phyloP scores from a whole-genome alignment of 441 rosid genomes.

The Populus trichocarpa region DNA sequence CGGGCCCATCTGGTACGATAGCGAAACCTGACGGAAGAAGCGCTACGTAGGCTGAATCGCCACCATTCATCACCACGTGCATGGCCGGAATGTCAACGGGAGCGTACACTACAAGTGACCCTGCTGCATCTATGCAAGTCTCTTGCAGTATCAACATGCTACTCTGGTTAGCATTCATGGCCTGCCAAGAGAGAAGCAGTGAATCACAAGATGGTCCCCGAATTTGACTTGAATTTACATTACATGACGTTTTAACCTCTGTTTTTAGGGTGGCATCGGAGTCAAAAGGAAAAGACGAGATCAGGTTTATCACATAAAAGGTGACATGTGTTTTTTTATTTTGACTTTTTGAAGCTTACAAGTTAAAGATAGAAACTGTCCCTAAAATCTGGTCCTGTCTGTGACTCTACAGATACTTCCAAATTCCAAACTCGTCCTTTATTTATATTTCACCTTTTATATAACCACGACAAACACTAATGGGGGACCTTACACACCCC shows the following conservation, averaged over 20 bases:
- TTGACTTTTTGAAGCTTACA: conserved; percentile 53
- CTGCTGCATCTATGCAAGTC: conserved; percentile 85
- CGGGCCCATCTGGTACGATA: conserved; percentile 62
- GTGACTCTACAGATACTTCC: conserved; percentile 48
- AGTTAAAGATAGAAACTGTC: conserved; percentile 18
- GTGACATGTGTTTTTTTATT: conserved; percentile 41
- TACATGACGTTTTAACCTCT: conserved; percentile 19
- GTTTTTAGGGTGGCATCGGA: not conserved
- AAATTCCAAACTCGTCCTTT: conserved; percentile 37
- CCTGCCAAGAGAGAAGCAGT: conserved; percentile 32
- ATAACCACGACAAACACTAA: conserved; percentile 32
- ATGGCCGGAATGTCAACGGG: conserved; percentile 91
- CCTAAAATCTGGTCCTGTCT: conserved; percentile 8
- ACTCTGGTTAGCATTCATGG: conserved; percentile 68
- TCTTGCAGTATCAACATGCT: conserved; percentile 92
- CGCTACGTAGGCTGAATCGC: conserved; percentile 77
- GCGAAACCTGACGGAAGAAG: conserved; percentile 89
- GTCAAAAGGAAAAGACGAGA: conserved; percentile 7
- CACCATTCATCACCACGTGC: conserved; percentile 82
- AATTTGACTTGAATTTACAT: conserved; percentile 6
- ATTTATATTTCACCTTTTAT: conserved; percentile 25
- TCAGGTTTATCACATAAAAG: conserved; percentile 28
- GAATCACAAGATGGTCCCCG: conserved; percentile 3
- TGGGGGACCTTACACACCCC: conserved; percentile 11
- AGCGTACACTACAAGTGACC: conserved; percentile 90